Evolutionary conservation across 257 asterid species (phyloP), one percentile per base, ranked within the genome.

Genomic region (Lantana camara): DNA sequence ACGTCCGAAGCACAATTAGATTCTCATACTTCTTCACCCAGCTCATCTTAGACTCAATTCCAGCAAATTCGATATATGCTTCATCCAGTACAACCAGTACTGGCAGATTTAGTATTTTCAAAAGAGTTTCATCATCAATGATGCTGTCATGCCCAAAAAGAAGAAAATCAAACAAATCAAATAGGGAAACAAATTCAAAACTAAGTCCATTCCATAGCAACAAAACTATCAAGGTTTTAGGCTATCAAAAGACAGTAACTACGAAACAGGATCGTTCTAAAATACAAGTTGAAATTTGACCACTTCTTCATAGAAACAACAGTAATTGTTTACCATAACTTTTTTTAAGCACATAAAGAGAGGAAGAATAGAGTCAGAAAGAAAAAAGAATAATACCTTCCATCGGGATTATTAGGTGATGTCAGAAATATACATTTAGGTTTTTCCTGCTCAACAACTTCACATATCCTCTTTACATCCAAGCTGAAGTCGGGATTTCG

Each of bases 361-460:
- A 67, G 20, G 53, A 61, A 19, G 62, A 56, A 46, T 53, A 21
- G 27, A 65, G 40, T n/a, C n/a, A n/a, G n/a, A n/a, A n/a, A n/a
- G n/a, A 45, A 54, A 67, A 58, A 30, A 29, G 19, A 72, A 45
- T 62, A 20, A 41, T 70, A 90, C 99, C 99, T 94, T 75, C 99
- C 97, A 84, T 94, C 99, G 53, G 99, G 99, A 76, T 94, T 94
- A 79, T 94, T 90, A 40, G 99, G 97, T 16, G 99, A 94, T 51
- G 97, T 94, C 72, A 94, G 75, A 72, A 94, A 90, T 79, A 94
- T 85, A 72, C 95, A 85, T 78, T 90, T 94, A 3, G 99, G 99
- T 63, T 84, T 94, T 76, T 94, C 97, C 76, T 46, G 79, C 81
- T 85, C 84, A 74, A 90, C 82, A 51, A 82, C 95, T 75, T 83